These are phyloP conservation scores for Leishmania braziliensis DNA, from an alignment of 208 protist genomes.

Conservation along the genomic window DNA sequence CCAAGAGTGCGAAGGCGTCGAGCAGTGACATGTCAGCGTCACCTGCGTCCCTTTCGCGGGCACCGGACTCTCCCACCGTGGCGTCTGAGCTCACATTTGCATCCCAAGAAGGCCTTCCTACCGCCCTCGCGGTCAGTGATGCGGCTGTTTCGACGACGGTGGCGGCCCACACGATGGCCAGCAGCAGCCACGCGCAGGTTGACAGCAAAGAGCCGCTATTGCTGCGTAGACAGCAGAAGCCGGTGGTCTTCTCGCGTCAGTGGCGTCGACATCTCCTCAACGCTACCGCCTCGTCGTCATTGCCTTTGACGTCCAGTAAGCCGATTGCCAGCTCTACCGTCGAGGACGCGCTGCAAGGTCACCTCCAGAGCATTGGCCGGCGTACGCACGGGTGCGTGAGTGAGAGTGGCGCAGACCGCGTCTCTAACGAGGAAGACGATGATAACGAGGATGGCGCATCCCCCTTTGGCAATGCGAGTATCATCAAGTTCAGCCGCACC, in stretches of 20 bases:
- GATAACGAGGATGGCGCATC: slow-evolving; percentile 15
- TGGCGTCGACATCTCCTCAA: slow-evolving; percentile 33
- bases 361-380: background rate
- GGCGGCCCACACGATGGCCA: slow-evolving; percentile 17
- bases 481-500: slow-evolving; percentile 27
- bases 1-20: background rate
- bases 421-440: background rate
- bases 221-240: slow-evolving; percentile 10
- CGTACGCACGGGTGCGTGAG: background rate
- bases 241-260: slow-evolving; percentile 28
- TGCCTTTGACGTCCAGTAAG: background rate
- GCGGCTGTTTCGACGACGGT: slow-evolving; percentile 17
- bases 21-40: background rate
- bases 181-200: background rate
- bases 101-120: background rate
- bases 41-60: background rate
- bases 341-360: slow-evolving; percentile 2
- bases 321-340: background rate
- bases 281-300: background rate
- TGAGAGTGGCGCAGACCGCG: background rate
- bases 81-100: background rate
- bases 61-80: background rate
- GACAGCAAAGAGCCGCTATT: background rate
- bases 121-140: slow-evolving; percentile 15
- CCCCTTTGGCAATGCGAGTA: slow-evolving; percentile 24